Conservation (phyloP, 2,329 filamentous ascomycete species). For the Fusarium equiseti region DNA sequence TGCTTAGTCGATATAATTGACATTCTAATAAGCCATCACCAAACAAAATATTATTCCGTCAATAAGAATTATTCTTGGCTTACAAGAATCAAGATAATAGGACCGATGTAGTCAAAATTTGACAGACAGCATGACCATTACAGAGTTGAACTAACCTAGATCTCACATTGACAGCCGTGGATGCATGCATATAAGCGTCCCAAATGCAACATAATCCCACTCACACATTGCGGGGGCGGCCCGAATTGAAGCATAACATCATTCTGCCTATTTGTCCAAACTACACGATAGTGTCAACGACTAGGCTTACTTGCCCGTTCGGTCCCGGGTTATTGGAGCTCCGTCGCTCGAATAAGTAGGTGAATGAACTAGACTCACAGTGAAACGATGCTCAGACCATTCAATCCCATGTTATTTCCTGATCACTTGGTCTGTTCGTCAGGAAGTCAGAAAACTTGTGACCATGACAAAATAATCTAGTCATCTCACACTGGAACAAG, state of each 20-base stretch:
- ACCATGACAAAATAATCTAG: no score
- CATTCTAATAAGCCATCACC: not conserved
- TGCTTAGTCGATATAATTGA: not conserved
- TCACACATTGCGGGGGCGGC: conserved; percentile 26
- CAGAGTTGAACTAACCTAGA: not conserved
- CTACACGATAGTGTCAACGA: not conserved
- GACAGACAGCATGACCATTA: not conserved
- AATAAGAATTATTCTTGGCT: not conserved
- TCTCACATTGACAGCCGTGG: not conserved
- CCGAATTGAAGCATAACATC: conserved; percentile 8
- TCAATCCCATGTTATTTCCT: not conserved
- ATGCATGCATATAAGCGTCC: not conserved
- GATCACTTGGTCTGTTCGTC: not conserved
- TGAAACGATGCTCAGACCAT: conserved; percentile 5
- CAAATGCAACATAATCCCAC: conserved; percentile 2
- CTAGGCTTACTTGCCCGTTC: not conserved
- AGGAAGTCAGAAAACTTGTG: no score
- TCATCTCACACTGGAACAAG: rapidly evolving
- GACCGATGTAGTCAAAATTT: conserved; percentile 6
- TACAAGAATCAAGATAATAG: not conserved
- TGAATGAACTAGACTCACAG: not conserved
- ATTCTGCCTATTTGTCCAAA: not conserved
- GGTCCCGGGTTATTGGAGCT: not conserved
- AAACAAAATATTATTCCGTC: not conserved
- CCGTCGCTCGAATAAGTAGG: conserved; percentile 19